A percentile compares a stretch with the other conserved stretches of the same genome.
phyloP scores from a whole-genome alignment of 208 protist genomes.

The Histomonas meleagridis region DNA sequence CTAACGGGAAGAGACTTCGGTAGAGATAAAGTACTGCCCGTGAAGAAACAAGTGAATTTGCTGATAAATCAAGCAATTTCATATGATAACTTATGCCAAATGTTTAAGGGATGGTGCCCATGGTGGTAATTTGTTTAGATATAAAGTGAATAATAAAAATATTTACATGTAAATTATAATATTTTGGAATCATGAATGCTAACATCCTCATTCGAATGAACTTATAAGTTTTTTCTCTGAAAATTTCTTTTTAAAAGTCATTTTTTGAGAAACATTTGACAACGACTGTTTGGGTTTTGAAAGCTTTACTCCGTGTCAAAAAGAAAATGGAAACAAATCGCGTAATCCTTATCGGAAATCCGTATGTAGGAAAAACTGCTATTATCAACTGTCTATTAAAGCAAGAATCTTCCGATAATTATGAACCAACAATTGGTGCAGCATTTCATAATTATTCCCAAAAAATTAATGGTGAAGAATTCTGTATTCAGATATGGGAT shows the following conservation, averaged over 20 bases:
- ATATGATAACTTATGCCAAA: background rate
- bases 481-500: background rate
- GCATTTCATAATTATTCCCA: too few species aligned
- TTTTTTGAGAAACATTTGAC: too few species aligned
- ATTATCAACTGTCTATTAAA: background rate
- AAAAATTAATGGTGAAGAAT: background rate
- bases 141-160: too few species aligned
- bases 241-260: too few species aligned
- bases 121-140: conserved; percentile 35
- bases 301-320: too few species aligned
- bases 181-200: too few species aligned
- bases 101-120: conserved; percentile 26
- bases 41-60: background rate
- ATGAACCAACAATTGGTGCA: conserved; percentile 35
- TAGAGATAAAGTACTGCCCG: background rate
- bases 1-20: background rate
- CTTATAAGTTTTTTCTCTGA: too few species aligned
- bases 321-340: too few species aligned
- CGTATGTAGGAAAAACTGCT: background rate
- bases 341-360: background rate
- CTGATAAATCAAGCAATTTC: background rate
- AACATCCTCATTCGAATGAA: too few species aligned
- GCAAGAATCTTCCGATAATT: background rate
- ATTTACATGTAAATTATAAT: too few species aligned
- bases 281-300: too few species aligned